Evolutionary conservation across 768 basidiomycete species (phyloP), one percentile per base, ranked within the genome.

Genomic region (Boletus tylopilopsis): DNA sequence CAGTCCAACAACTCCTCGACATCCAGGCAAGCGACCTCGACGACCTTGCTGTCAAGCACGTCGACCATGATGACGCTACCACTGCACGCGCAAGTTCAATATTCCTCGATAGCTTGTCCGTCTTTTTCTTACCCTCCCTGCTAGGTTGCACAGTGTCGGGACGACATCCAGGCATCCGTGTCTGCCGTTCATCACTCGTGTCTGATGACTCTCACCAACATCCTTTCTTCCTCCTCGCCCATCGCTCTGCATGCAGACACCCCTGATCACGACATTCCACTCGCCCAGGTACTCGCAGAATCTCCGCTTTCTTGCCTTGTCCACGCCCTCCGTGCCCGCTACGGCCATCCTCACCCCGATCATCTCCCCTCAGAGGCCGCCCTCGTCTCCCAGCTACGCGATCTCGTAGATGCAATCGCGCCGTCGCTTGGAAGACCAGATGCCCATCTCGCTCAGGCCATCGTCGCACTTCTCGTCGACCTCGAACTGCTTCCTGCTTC

Each of bases 161-260:
- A 73, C 53, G 81, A 86, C 55, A 69, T 89, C 30, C 71, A 84
- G 57, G 80, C 85, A 9, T 90, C 87, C n/a, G 83, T 92, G 55
- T 71, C 76, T 13, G 76, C 78, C 47, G 86, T 91, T 27, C 84
- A 89, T 58, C 77, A 75, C 50, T 87, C 86, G 16, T 90, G 86
- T 63, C 60, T 91, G 22, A 82, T 82, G 73, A 86, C 85, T 2
- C 71, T 92, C 40, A 80, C 82, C 57, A 83, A 80, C 64, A 73
- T 90, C 19, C 77, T 90, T 19, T 80, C 81, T 21, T 76, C 90
- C 18, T 81, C 27, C 15, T 67, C 68, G 2, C 29, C 49, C 12
- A 10, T n/a, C 23, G n/a, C 27, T 32, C 49, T 81, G 77, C 81
- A 49, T 75, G 80, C 62, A 76, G 81, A 30, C 73, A 81, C 42